Conservation (phyloP, 2,329 filamentous ascomycete species). For the Xylariaceae sp. region DNA sequence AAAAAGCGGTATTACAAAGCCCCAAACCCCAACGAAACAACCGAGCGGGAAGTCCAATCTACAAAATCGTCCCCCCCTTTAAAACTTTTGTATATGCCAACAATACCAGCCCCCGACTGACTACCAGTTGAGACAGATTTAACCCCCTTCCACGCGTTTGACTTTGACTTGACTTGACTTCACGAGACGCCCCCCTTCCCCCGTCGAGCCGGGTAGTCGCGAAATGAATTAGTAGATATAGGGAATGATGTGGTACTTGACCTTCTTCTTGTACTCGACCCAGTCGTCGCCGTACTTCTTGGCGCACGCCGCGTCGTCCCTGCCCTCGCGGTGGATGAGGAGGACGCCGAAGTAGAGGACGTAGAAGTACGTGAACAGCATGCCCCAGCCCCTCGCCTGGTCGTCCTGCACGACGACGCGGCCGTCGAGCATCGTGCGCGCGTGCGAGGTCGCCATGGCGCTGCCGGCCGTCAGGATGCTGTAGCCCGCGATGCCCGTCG, state of each 20-base stretch:
- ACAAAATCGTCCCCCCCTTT: too few relatives aligned
- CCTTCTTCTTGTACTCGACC: constrained; percentile 78
- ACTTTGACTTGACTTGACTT: too few relatives aligned
- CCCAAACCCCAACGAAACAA: too few relatives aligned
- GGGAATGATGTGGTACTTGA: constrained; percentile 77
- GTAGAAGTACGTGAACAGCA: constrained; percentile 91
- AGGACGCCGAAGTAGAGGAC: constrained; percentile 86
- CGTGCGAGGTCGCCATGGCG: constrained; percentile 42
- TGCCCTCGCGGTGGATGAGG: constrained; percentile 77
- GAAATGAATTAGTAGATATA: constrained; percentile 62
- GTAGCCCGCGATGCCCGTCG: constrained; percentile 76
- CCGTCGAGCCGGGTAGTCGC: not conserved
- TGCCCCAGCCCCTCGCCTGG: constrained; percentile 73
- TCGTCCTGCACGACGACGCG: constrained; percentile 65
- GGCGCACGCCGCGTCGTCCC: constrained; percentile 86
- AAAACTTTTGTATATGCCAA: too few relatives aligned
- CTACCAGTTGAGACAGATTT: too few relatives aligned
- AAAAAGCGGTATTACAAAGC: too few relatives aligned
- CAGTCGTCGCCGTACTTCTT: constrained; percentile 92
- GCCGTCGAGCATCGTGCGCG: constrained; percentile 52
- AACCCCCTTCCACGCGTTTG: not conserved
- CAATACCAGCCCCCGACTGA: too few relatives aligned
- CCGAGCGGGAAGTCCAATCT: too few relatives aligned
- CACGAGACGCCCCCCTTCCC: too few relatives aligned
- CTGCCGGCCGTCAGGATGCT: constrained; percentile 58